Evolutionary conservation across 2,329 filamentous ascomycete species (phyloP).

Genomic region (Colletotrichum orchidophilum): DNA sequence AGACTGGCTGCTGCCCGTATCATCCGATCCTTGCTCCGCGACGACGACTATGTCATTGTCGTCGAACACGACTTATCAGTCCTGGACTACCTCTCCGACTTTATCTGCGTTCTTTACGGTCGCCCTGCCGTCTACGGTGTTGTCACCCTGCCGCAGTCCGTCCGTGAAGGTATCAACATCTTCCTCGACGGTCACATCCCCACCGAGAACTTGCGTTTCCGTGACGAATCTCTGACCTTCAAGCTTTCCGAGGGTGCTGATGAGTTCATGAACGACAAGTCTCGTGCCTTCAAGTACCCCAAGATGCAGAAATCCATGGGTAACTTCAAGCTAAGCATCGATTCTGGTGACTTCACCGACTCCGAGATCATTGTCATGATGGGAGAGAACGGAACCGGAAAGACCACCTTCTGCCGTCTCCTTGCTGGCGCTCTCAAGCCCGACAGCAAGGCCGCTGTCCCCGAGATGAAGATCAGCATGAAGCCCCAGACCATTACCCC

Average conservation of each 20-base stretch:
- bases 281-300: conserved; percentile 87
- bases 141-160: conserved; percentile 92
- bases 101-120: conserved; percentile 96
- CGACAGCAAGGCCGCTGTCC: conserved; percentile 80
- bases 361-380: conserved; percentile 99
- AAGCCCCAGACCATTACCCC: conserved; percentile 99
- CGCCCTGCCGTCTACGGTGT: conserved; percentile 97
- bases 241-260: conserved; percentile 90
- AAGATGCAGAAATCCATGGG: conserved; percentile 93
- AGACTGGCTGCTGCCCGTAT: conserved; percentile 91
- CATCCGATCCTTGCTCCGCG: conserved; percentile 88
- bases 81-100: conserved; percentile 97
- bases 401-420: conserved; percentile 98
- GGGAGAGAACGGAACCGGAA: conserved; percentile 99
- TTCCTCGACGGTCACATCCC: conserved; percentile 98
- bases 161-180: conserved; percentile 99
- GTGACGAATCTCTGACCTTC: conserved; percentile 96
- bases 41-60: conserved; percentile 96
- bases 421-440: conserved; percentile 94
- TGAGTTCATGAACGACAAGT: conserved; percentile 86
- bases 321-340: conserved; percentile 84
- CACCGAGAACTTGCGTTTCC: conserved; percentile 98
- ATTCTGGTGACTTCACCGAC: conserved; percentile 90
- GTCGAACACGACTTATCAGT: conserved; percentile 99
- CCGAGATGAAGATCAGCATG: conserved; percentile 97